These are phyloP conservation scores for Brassica incana DNA, from an alignment of 345 rosid genomes.

Conservation along the genomic window DNA sequence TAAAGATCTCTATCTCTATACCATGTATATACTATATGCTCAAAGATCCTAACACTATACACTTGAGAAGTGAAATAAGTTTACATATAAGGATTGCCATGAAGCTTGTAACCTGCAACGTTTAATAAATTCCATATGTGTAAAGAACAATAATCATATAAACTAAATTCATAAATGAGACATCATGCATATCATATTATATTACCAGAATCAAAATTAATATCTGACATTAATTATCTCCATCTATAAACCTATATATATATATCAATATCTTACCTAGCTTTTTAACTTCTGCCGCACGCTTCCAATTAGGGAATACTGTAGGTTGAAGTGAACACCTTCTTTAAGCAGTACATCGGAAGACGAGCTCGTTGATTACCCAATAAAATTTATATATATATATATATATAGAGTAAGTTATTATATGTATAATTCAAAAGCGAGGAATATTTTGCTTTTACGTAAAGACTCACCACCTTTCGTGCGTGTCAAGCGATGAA, in stretches of 20 bases:
- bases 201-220: too few relatives aligned
- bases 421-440: slow-evolving; percentile 15
- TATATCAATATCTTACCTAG: slow-evolving; percentile 16
- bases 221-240: not conserved
- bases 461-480: slow-evolving; percentile 19
- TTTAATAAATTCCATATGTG: not conserved
- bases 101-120: slow-evolving; percentile 43
- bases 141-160: slow-evolving; percentile 6
- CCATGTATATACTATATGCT: too few relatives aligned
- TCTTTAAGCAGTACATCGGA: slow-evolving; percentile 14
- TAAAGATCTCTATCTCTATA: too few relatives aligned
- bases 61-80: too few relatives aligned
- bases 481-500: slow-evolving; percentile 13
- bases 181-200: not conserved
- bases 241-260: not conserved
- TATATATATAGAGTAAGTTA: slow-evolving; percentile 2
- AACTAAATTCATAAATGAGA: not conserved
- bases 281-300: slow-evolving; percentile 14
- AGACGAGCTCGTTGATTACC: not conserved
- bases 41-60: too few relatives aligned
- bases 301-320: slow-evolving; percentile 8
- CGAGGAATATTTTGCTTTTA: slow-evolving; percentile 20
- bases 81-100: slow-evolving; percentile 31
- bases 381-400: not conserved
- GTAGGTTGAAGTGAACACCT: not conserved